These are phyloP conservation scores for Cladophialophora yegresii DNA, from an alignment of 2,329 filamentous ascomycete species.

Conservation along the genomic window DNA sequence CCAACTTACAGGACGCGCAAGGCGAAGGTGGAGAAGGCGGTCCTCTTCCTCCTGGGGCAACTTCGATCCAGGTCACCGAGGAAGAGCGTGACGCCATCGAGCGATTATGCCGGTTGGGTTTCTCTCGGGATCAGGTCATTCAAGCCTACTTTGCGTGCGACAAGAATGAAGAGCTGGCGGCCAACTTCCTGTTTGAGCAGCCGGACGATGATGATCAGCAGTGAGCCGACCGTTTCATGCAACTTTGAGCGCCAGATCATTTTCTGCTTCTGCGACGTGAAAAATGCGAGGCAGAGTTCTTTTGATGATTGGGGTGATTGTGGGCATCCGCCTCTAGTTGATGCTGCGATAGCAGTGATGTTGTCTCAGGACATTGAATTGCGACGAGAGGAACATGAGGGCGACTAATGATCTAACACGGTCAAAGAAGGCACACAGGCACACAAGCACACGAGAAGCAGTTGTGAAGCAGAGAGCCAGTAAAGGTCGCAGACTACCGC, in stretches of 20 bases:
- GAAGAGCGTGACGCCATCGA: constrained; percentile 98
- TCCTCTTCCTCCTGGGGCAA: constrained; percentile 80
- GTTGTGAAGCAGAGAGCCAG: background rate
- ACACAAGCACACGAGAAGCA: background rate
- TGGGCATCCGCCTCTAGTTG: background rate
- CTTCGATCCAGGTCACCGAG: constrained; percentile 87
- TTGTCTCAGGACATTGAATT: background rate
- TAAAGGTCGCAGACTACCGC: background rate
- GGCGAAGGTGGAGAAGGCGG: constrained; percentile 43
- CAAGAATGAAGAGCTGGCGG: constrained; percentile 97
- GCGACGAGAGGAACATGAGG: background rate
- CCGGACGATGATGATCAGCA: constrained; percentile 66
- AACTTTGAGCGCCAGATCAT: constrained; percentile 5
- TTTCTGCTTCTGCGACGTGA: background rate
- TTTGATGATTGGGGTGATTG: background rate
- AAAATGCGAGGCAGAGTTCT: background rate
- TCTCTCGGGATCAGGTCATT: constrained; percentile 88
- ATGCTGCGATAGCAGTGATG: background rate
- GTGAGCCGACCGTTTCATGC: constrained; percentile 13
- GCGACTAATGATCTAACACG: background rate
- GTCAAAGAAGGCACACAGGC: background rate
- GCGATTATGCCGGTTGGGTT: constrained; percentile 90
- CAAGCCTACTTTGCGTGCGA: constrained; percentile 99
- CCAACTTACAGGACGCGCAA: constrained; percentile 53
- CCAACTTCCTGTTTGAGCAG: constrained; percentile 97